Conservation (phyloP, 345 rosid genomes). For the Camelina sativa region DNA sequence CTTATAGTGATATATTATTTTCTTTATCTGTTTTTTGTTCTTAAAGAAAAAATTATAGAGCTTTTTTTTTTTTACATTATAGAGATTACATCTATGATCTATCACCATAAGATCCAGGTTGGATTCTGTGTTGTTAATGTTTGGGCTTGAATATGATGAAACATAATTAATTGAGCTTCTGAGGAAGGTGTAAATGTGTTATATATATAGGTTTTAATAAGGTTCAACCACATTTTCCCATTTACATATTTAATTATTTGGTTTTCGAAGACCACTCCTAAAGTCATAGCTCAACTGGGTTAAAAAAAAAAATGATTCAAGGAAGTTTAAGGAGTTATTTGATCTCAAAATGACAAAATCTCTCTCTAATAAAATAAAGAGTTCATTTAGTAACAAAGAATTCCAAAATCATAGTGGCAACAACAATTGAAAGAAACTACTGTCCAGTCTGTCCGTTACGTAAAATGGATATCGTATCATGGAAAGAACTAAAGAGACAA, state of each 20-base stretch:
- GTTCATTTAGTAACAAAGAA: not conserved
- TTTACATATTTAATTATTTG: not conserved
- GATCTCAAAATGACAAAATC: too few relatives aligned
- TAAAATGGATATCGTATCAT: not conserved
- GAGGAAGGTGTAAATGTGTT: slow-evolving; percentile 4
- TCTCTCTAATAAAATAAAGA: not conserved
- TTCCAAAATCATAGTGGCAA: not conserved
- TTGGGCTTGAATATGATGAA: not conserved
- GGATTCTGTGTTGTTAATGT: not conserved
- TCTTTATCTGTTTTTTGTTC: too few relatives aligned
- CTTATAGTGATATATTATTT: too few relatives aligned
- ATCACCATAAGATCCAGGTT: not conserved
- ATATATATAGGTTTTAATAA: not conserved
- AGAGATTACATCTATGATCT: not conserved
- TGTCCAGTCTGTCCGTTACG: not conserved
- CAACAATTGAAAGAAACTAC: not conserved
- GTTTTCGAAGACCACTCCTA: not conserved
- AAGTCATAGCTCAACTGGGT: not conserved
- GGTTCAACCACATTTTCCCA: not conserved
- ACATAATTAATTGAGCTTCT: slow-evolving; percentile 13
- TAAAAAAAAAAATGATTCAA: not conserved
- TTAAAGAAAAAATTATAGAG: not conserved
- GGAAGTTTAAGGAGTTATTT: not conserved
- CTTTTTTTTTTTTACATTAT: not conserved
- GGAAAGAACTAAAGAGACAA: not conserved